Evolutionary conservation across 371 early-diverging fungal genomes (phyloP), one percentile per base, ranked within the genome.

Genomic region (Rhizopus stolonifer): DNA sequence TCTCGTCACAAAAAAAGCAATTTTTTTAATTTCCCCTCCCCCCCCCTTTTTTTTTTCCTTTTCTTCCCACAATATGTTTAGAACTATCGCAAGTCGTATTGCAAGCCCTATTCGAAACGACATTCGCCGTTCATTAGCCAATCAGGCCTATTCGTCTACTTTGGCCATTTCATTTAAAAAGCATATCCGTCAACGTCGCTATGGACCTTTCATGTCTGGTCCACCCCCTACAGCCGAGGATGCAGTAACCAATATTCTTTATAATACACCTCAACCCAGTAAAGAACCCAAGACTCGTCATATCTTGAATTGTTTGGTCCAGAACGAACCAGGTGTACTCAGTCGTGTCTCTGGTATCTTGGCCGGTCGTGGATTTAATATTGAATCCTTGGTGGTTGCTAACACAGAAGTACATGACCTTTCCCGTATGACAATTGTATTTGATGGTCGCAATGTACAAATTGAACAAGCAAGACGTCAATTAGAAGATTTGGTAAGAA

Each of bases 301-400:
- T 69, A 81, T 94, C 50, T 81, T 97, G 51, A 95, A 92, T 77
- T 91, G 94, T 62, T 82, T 98, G 38, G 95, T 96, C 47, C 89
- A 91, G 54, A 93, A 98, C 70, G 96, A 95, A 70, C 95, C 96
- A 17, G 98, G 98, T 49, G 96, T 98, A 8, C 77, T 98, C 42
- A 88, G 92, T 46, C 84, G 96, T 57, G 86, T 95, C 14, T 89
- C 91, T 8, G 92, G 98, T 15, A 88, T 94, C 53, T 73, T 98
- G 63, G 96, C 98, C n/a, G 96, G 88, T 25, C 82, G 98, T 46
- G 93, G 94, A 1, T 95, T 96, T 75, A 98, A 96, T 70, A 98
- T 98, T 69, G 96, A 98, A 65, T 91, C 94, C 5, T 69, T 98
- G 17, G 95, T 98, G 4, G 95, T 94, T 6, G 89, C 92, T 49